These are phyloP conservation scores for Ceraceosorus guamensis DNA, from an alignment of 1,284 basidiomycete species.

Conservation along the genomic window DNA sequence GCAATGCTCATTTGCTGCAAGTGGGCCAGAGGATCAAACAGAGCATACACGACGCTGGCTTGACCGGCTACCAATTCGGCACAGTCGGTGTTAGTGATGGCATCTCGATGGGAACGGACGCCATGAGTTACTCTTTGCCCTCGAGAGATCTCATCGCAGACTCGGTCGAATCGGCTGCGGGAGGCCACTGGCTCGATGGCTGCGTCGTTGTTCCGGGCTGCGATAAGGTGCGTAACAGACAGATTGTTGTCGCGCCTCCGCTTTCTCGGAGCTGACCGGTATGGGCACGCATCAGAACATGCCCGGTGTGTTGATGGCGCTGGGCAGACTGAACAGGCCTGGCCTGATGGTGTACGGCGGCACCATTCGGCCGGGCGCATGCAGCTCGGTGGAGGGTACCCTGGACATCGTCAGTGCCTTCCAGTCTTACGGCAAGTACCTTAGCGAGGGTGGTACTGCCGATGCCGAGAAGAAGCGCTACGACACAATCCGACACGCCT, in stretches of 20 bases:
- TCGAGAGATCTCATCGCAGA: constrained; percentile 46
- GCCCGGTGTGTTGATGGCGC: constrained; percentile 47
- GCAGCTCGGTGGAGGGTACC: constrained; percentile 26
- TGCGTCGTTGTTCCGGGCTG: constrained; percentile 45
- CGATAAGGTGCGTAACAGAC: constrained; percentile 24
- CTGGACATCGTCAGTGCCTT: constrained; percentile 47
- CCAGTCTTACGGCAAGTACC: constrained; percentile 46
- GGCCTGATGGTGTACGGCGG: constrained; percentile 48
- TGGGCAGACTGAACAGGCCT: constrained; percentile 45
- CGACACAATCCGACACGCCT: constrained; percentile 42
- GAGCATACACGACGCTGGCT: constrained; percentile 36
- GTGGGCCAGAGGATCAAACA: constrained; percentile 41
- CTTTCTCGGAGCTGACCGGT: no score
- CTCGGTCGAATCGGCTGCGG: constrained; percentile 42
- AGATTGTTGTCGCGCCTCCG: no score
- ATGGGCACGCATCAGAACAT: constrained; percentile 23
- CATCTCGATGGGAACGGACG: constrained; percentile 47
- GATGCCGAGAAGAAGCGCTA: constrained; percentile 43
- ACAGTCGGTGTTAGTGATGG: constrained; percentile 47
- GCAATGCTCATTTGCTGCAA: constrained; percentile 45
- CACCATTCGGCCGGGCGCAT: constrained; percentile 44
- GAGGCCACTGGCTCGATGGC: constrained; percentile 48
- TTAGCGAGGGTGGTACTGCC: constrained; percentile 36
- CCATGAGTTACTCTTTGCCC: constrained; percentile 46
- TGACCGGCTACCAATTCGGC: constrained; percentile 46